Conservation (phyloP, 495 filamentous ascomycete species). For the Penicillium verhagenii region DNA sequence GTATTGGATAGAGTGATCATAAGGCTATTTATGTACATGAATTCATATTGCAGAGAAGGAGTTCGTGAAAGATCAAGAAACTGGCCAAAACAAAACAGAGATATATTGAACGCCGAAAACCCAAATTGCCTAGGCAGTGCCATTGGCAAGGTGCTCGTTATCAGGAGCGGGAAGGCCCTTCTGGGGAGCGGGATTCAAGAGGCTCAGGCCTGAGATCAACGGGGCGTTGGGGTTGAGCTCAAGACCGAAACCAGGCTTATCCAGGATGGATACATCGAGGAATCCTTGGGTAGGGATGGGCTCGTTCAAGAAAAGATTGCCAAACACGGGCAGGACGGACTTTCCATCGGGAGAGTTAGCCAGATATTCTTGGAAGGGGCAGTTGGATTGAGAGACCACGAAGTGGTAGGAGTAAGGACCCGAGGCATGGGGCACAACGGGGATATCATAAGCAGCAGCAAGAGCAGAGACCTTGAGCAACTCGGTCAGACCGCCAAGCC, state of each 20-base stretch:
- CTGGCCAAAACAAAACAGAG: conserved; percentile 4
- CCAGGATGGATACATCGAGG: conserved; percentile 71
- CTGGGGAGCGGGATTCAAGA: conserved; percentile 71
- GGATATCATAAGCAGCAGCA: conserved; percentile 88
- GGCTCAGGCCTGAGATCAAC: conserved; percentile 67
- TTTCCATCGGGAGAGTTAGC: conserved; percentile 89
- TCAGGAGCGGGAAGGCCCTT: conserved; percentile 52
- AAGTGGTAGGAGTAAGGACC: conserved; percentile 95
- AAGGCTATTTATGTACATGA: conserved; percentile 18
- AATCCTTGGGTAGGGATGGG: conserved; percentile 82
- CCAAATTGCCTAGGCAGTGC: conserved; percentile 11
- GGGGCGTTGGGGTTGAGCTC: conserved; percentile 79
- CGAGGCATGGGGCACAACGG: conserved; percentile 89
- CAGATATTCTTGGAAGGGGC: conserved; percentile 92
- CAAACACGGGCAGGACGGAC: conserved; percentile 85
- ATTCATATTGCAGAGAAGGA: background rate
- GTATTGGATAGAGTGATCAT: conserved; percentile 15
- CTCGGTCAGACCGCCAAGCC: conserved; percentile 90
- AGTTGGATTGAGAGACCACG: conserved; percentile 85
- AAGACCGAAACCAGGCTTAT: conserved; percentile 89
- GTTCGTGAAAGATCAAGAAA: conserved; percentile 8
- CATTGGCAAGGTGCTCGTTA: conserved; percentile 26
- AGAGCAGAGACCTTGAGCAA: conserved; percentile 84
- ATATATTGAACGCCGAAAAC: conserved; percentile 7
- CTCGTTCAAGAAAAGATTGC: conserved; percentile 86